phyloP scores from a whole-genome alignment of 2,329 filamentous ascomycete species.

The Bipolaris victoriae region DNA sequence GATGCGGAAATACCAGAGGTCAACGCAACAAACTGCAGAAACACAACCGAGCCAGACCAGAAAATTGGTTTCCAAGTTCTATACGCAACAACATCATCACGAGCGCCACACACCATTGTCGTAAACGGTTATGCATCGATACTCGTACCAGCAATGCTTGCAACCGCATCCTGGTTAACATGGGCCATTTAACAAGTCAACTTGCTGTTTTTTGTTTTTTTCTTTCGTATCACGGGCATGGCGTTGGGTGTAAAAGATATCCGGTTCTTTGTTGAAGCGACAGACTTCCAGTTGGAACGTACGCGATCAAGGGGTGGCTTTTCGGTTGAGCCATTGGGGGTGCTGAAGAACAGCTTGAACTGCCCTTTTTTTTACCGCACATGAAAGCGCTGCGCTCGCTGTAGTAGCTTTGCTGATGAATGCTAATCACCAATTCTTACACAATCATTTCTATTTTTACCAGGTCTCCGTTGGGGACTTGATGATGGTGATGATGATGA shows the following conservation, averaged over 20 bases:
- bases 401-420: background rate
- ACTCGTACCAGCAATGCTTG: conserved; percentile 36
- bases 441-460: background rate
- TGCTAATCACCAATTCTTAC: background rate
- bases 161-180: conserved; percentile 35
- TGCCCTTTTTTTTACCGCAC: background rate
- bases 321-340: background rate
- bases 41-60: conserved; percentile 62
- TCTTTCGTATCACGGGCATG: conserved; percentile 12
- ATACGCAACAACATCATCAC: conserved; percentile 63
- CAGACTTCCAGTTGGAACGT: conserved; percentile 9
- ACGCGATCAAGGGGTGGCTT: background rate
- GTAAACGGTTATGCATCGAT: conserved; percentile 37
- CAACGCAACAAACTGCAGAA: conserved; percentile 85
- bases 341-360: background rate
- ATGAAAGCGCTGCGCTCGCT: background rate
- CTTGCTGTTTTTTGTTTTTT: conserved; percentile 9
- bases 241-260: conserved; percentile 32
- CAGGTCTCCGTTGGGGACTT: background rate
- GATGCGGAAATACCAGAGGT: conserved; percentile 70
- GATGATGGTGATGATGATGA: background rate
- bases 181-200: conserved; percentile 23
- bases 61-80: conserved; percentile 74
- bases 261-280: conserved; percentile 14
- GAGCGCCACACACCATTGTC: conserved; percentile 33